Evolutionary conservation across 495 filamentous ascomycete species (phyloP).

Genomic region (Xylaria intraflava): DNA sequence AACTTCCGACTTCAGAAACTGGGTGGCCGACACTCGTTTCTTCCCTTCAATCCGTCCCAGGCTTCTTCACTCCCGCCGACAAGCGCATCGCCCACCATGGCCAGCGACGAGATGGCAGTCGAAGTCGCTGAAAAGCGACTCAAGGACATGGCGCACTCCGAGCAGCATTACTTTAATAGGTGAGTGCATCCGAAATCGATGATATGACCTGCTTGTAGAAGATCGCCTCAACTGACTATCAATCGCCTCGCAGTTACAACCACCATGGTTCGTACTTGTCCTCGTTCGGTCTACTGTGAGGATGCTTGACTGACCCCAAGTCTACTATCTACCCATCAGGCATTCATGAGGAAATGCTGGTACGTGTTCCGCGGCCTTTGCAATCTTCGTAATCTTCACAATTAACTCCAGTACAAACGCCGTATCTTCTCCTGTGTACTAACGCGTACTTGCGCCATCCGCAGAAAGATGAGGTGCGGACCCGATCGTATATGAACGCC

Average conservation of each 20-base stretch:
- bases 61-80: background rate
- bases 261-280: constrained; percentile 69
- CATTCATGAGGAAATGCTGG: constrained; percentile 98
- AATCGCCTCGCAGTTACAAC: constrained; percentile 61
- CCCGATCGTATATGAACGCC: constrained; percentile 88
- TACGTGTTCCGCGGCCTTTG: constrained; percentile 43
- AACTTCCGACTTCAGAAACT: background rate
- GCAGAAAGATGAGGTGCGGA: constrained; percentile 97
- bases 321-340: constrained; percentile 42
- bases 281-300: background rate
- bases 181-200: constrained; percentile 34
- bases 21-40: constrained; percentile 11
- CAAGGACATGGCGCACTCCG: constrained; percentile 71
- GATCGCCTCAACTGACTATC: constrained; percentile 20
- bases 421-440: constrained; percentile 4
- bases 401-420: too few relatives aligned
- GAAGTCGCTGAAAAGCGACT: constrained; percentile 46
- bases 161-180: constrained; percentile 98
- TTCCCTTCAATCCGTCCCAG: constrained; percentile 2
- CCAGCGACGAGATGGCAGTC: constrained; percentile 38
- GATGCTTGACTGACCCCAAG: constrained; percentile 25
- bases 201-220: background rate
- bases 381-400: constrained; percentile 4
- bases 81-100: constrained; percentile 24
- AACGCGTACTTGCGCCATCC: constrained; percentile 8